Conservation (phyloP, 805 yeast genomes). For the Candida andamanensis region DNA sequence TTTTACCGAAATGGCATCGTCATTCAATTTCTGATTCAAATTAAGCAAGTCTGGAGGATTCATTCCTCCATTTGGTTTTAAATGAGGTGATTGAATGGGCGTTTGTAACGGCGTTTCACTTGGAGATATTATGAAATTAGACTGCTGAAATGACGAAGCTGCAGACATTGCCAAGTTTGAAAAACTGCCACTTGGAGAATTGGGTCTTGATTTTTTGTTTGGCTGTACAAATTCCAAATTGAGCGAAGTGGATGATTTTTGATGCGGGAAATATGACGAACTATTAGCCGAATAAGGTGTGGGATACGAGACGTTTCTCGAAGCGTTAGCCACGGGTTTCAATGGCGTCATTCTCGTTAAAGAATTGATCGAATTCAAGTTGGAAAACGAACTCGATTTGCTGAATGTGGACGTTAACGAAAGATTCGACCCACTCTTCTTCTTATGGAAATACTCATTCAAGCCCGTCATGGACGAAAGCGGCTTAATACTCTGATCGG, state of each 20-base stretch:
- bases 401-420: slow-evolving; percentile 4
- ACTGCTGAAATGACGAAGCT: slow-evolving; percentile 1
- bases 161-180: slow-evolving; percentile 1
- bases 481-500: slow-evolving; percentile 18
- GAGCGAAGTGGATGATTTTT: slow-evolving; percentile 26
- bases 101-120: slow-evolving; percentile 47
- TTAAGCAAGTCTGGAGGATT: slow-evolving; percentile 11
- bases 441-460: slow-evolving; percentile 28
- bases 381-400: slow-evolving; percentile 11
- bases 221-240: slow-evolving; percentile 33
- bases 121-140: slow-evolving; percentile 29
- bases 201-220: slow-evolving; percentile 43
- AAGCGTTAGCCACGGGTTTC: slow-evolving; percentile 15
- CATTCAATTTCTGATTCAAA: slow-evolving; percentile 3
- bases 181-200: slow-evolving; percentile 31
- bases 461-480: slow-evolving; percentile 26
- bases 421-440: slow-evolving; percentile 9
- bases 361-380: slow-evolving; percentile 11
- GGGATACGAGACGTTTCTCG: slow-evolving; percentile 15
- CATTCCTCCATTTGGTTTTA: slow-evolving; percentile 21
- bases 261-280: slow-evolving; percentile 12
- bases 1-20: slow-evolving; percentile 8
- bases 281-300: slow-evolving; percentile 14
- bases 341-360: slow-evolving; percentile 43
- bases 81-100: slow-evolving; percentile 45